A percentile compares a stretch with the other conserved stretches of the same genome.
These are phyloP conservation scores for Bipolaris cookei DNA, from an alignment of 2,329 filamentous ascomycete genomes.

Conservation along the genomic window DNA sequence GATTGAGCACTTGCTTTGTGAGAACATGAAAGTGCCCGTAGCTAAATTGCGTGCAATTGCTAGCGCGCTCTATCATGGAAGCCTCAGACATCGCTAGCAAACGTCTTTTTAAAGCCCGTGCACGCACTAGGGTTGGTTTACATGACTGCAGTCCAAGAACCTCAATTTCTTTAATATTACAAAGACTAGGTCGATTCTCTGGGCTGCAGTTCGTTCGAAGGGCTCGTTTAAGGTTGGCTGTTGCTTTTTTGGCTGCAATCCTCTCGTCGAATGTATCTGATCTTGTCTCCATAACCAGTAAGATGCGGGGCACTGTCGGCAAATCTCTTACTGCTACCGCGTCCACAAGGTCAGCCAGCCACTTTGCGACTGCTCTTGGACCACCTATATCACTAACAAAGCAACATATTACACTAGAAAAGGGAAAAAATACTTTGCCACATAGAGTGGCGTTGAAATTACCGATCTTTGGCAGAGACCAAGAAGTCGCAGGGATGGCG, in stretches of 20 bases:
- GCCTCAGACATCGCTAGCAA: constrained; percentile 5
- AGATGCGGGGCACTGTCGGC: constrained; percentile 17
- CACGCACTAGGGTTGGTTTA: not conserved
- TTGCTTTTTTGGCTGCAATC: constrained; percentile 8
- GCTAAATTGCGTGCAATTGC: constrained; percentile 8
- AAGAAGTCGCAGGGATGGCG: not conserved
- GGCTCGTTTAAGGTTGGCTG: not conserved
- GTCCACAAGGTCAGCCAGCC: not conserved
- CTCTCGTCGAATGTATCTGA: constrained; percentile 23
- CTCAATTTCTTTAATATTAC: no score
- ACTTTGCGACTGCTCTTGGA: not conserved
- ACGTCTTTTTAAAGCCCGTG: constrained; percentile 6
- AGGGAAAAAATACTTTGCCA: not conserved
- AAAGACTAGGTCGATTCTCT: no score
- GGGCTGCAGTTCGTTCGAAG: no score
- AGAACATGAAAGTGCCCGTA: constrained; percentile 15
- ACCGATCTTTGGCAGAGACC: not conserved
- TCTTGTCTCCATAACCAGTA: constrained; percentile 33
- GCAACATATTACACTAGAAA: constrained; percentile 7
- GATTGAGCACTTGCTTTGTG: no score
- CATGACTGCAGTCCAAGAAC: constrained; percentile 9
- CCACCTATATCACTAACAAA: constrained; percentile 8
- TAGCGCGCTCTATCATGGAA: constrained; percentile 1
- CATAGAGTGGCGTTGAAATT: constrained; percentile 1
- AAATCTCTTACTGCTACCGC: not conserved